Base-by-base conservation (phyloP, 177 flowering plant genomes). In the Vitis hybrid region DNA sequence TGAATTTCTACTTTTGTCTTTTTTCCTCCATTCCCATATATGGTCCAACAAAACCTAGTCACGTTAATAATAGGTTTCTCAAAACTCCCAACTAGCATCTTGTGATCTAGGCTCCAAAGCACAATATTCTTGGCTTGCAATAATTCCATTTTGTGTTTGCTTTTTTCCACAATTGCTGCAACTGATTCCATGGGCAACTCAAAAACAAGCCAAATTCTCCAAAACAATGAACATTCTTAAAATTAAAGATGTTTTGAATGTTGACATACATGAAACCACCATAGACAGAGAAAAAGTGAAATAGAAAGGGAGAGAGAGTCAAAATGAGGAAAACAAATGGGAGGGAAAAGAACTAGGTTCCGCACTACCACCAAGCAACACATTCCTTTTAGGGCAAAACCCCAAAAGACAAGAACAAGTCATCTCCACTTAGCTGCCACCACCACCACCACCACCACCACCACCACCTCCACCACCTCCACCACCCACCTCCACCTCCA, bases 301-400 rank as follows among this genome's bases (percentile, higher is more conserved):
- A 15, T 6, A 15, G 24, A n/a, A 55, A n/a, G 56, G 51, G 14
- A 27, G 30, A 48, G 32, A 32, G 60, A 32, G 46, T 52, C 19
- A 14, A 67, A 60, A 6, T 19, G 3, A 17, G 5, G 30, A 18
- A 30, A 52, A 24, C 19, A 11, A 54, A 48, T 8, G 65, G 17
- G 52, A 32, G 57, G 57, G 32, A 58, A 48, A 56, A 57, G 70
- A 74, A 60, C 60, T 10, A 21, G 69, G 65, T 69, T 69, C 72
- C 62, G 69, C 77, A 74, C 76, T 59, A 64, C 15, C 61, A 64
- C 18, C 35, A 24, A 27, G 65, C 61, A 52, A 40, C 15, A 59
- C 52, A 50, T 71, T 75, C 73, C 80, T 74, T 74, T 74, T 80
- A 71, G 73, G 67, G 80, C 62, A 77, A 76, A 74, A 67, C 66